Percentiles rank a stretch among this genome's conserved stretches.
These are phyloP conservation scores for Chimonanthus praecox DNA, from an alignment of 164 flowering plant species.

Conservation along the genomic window DNA sequence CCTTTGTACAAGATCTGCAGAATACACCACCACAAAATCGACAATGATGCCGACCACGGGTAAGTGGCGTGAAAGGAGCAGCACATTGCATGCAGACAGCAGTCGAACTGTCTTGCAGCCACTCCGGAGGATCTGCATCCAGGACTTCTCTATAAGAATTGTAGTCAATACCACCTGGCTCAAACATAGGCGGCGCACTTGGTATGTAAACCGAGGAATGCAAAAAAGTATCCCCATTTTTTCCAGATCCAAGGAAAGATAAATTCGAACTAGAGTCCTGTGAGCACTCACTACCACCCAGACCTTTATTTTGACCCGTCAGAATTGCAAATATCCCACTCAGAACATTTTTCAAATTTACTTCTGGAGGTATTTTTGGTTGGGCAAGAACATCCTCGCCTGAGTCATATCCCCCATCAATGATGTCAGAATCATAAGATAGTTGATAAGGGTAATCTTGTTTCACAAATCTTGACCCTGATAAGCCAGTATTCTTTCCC, in stretches of 20 bases:
- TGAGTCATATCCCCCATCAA: slow-evolving; percentile 56
- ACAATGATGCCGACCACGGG: slow-evolving; percentile 96
- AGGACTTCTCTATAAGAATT: slow-evolving; percentile 63
- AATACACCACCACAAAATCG: slow-evolving; percentile 95
- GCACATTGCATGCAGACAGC: slow-evolving; percentile 74
- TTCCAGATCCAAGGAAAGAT: slow-evolving; percentile 65
- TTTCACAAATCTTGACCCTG: slow-evolving; percentile 27
- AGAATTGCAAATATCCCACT: slow-evolving; percentile 73
- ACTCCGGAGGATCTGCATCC: slow-evolving; percentile 90
- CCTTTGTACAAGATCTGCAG: slow-evolving; percentile 74
- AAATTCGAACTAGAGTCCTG: slow-evolving; percentile 40
- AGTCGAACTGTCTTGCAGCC: slow-evolving; percentile 87
- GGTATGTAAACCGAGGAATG: slow-evolving; percentile 81
- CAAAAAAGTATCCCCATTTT: slow-evolving; percentile 76
- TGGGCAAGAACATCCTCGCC: slow-evolving; percentile 30
- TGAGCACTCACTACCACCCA: slow-evolving; percentile 10
- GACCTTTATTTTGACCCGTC: slow-evolving; percentile 52
- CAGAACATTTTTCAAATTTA: slow-evolving; percentile 80
- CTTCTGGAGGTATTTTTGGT: slow-evolving; percentile 41
- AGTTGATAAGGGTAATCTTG: slow-evolving; percentile 30
- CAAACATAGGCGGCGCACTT: slow-evolving; percentile 94
- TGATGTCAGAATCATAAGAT: slow-evolving; percentile 36
- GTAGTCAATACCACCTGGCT: slow-evolving; percentile 44
- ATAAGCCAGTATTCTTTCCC: slow-evolving; percentile 10
- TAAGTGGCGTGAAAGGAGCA: slow-evolving; percentile 73